Conservation (phyloP, 2,329 filamentous ascomycete genomes). For the Samsoniella hepiali region DNA sequence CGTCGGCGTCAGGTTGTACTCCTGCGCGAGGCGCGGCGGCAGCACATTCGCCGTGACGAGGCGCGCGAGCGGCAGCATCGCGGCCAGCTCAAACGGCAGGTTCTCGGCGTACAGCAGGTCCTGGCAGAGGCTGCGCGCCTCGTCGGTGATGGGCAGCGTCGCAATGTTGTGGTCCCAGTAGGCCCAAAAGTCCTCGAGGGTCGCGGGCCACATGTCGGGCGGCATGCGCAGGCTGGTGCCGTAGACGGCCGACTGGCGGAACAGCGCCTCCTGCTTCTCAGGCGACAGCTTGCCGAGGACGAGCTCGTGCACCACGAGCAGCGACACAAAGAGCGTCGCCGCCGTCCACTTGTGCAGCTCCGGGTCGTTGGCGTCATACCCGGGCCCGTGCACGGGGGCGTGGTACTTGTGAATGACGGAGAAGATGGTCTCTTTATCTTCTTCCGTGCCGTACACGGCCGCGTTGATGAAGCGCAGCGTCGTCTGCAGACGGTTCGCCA, state of each 20-base stretch:
- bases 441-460: slow-evolving; percentile 34
- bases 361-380: slow-evolving; percentile 36
- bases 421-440: slow-evolving; percentile 34
- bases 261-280: slow-evolving; percentile 27
- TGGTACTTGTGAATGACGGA: slow-evolving; percentile 36
- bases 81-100: slow-evolving; percentile 24
- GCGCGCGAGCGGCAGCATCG: slow-evolving; percentile 23
- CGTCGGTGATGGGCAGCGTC: slow-evolving; percentile 31
- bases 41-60: slow-evolving; percentile 23
- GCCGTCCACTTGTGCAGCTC: slow-evolving; percentile 40
- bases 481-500: slow-evolving; percentile 34
- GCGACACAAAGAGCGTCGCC: slow-evolving; percentile 37
- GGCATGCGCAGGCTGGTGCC: slow-evolving; percentile 32
- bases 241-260: slow-evolving; percentile 28
- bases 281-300: slow-evolving; percentile 33
- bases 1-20: slow-evolving; percentile 26
- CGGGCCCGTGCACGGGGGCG: slow-evolving; percentile 30
- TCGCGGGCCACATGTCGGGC: slow-evolving; percentile 35
- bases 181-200: slow-evolving; percentile 36
- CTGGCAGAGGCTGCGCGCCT: slow-evolving; percentile 27
- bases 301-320: slow-evolving; percentile 34
- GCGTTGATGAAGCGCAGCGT: slow-evolving; percentile 40
- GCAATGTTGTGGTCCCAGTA: slow-evolving; percentile 38
- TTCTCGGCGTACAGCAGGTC: slow-evolving; percentile 27
- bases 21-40: slow-evolving; percentile 25